A percentile compares a stretch with the other conserved stretches of the same genome.
These are phyloP conservation scores for Hypomontagnella monticulosa DNA, from an alignment of 495 filamentous ascomycete genomes.

Conservation along the genomic window DNA sequence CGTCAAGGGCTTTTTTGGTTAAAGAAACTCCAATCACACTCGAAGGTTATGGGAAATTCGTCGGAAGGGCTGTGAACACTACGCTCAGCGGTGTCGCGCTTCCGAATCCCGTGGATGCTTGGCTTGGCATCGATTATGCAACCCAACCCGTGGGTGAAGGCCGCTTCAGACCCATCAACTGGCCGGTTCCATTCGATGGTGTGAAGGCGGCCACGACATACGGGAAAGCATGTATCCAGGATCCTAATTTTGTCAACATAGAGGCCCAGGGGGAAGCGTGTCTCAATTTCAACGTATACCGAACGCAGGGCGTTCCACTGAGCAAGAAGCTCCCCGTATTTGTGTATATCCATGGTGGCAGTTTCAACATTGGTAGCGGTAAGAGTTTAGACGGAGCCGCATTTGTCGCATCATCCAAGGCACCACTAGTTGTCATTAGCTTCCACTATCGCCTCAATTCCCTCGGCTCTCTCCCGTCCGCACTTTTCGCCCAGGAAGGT, in stretches of 20 bases:
- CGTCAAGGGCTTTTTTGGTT: slow-evolving; percentile 9
- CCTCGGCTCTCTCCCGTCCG: slow-evolving; percentile 70
- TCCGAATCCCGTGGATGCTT: slow-evolving; percentile 34
- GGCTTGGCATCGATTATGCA: slow-evolving; percentile 40
- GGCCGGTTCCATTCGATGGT: slow-evolving; percentile 30
- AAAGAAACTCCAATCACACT: slow-evolving; percentile 25
- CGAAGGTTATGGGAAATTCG: slow-evolving; percentile 34
- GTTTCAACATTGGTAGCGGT: slow-evolving; percentile 59
- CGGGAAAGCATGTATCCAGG: slow-evolving; percentile 32
- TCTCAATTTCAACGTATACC: slow-evolving; percentile 61
- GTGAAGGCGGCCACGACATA: slow-evolving; percentile 28
- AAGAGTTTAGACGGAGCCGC: slow-evolving; percentile 55
- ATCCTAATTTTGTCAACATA: slow-evolving; percentile 20
- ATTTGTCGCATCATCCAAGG: slow-evolving; percentile 62
- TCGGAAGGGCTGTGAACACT: slow-evolving; percentile 24
- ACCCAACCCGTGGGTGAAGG: slow-evolving; percentile 35
- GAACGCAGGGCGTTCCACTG: slow-evolving; percentile 45
- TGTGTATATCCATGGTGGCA: slow-evolving; percentile 65
- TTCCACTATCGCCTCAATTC: slow-evolving; percentile 74
- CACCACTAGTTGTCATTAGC: slow-evolving; percentile 64
- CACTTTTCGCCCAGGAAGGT: slow-evolving; percentile 61
- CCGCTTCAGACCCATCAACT: slow-evolving; percentile 34
- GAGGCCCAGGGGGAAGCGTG: slow-evolving; percentile 56
- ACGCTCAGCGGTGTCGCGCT: slow-evolving; percentile 30
- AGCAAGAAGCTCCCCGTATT: slow-evolving; percentile 62